Percentiles rank a stretch among this genome's conserved stretches.
Evolutionary conservation across 805 yeast genomes (phyloP).

Genomic region (Naumovozyma dairenensis): DNA sequence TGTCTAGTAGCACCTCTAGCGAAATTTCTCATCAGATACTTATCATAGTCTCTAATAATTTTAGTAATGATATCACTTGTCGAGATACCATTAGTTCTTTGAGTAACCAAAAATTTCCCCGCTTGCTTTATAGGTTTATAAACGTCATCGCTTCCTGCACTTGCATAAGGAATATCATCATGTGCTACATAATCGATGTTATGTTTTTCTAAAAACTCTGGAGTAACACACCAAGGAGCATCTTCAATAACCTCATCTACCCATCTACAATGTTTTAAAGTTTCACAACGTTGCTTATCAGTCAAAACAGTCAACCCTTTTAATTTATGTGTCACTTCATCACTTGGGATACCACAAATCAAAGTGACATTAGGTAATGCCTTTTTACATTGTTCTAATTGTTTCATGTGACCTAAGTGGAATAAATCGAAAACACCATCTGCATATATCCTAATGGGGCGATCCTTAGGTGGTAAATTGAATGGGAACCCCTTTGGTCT

Average conservation of each 20-base stretch:
- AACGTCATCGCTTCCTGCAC: slow-evolving; percentile 83
- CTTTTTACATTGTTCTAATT: slow-evolving; percentile 92
- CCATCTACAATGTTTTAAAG: slow-evolving; percentile 91
- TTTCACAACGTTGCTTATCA: slow-evolving; percentile 81
- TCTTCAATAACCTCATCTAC: slow-evolving; percentile 92
- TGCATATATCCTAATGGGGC: slow-evolving; percentile 91
- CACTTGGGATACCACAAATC: slow-evolving; percentile 89
- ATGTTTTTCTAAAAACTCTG: slow-evolving; percentile 69
- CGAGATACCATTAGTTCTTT: slow-evolving; percentile 92
- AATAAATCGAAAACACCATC: slow-evolving; percentile 97
- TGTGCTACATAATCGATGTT: slow-evolving; percentile 94
- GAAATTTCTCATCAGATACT: slow-evolving; percentile 91
- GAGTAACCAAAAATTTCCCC: slow-evolving; percentile 90
- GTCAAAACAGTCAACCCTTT: slow-evolving; percentile 89
- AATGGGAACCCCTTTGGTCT: slow-evolving; percentile 73
- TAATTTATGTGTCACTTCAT: slow-evolving; percentile 78
- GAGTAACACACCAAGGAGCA: slow-evolving; percentile 93
- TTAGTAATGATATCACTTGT: slow-evolving; percentile 94
- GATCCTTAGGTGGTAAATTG: slow-evolving; percentile 72
- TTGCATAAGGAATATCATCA: slow-evolving; percentile 91
- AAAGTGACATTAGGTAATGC: slow-evolving; percentile 74
- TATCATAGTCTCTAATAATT: slow-evolving; percentile 91
- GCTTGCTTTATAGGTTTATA: slow-evolving; percentile 83
- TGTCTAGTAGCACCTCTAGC: slow-evolving; percentile 96
- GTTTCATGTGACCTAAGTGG: slow-evolving; percentile 97